These are phyloP conservation scores for Talaromyces sp. DNA, from an alignment of 2,329 filamentous ascomycete genomes.

Conservation along the genomic window DNA sequence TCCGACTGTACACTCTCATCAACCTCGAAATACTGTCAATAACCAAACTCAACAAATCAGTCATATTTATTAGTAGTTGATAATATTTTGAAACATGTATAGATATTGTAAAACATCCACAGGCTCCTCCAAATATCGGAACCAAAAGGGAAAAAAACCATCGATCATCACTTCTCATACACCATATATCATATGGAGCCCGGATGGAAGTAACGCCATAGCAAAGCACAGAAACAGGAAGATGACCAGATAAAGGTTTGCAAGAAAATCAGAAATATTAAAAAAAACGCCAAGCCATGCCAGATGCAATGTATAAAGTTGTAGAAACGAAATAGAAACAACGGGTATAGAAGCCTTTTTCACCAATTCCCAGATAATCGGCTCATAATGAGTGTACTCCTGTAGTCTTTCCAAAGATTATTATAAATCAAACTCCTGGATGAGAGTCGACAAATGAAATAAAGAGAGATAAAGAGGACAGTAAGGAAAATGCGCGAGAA, in stretches of 20 bases:
- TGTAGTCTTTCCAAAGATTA: conserved; percentile 2
- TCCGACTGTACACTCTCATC: neutral
- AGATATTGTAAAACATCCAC: neutral
- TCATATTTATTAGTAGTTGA: neutral
- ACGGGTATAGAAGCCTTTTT: conserved; percentile 11
- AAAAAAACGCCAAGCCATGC: conserved; percentile 14
- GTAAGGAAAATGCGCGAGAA: conserved; percentile 5
- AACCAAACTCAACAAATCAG: neutral
- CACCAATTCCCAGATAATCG: neutral
- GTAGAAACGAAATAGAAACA: neutral
- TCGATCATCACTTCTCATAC: neutral
- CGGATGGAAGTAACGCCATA: neutral
- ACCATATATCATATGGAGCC: neutral
- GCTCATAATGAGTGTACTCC: conserved; percentile 5
- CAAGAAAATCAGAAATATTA: neutral
- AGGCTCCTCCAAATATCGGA: neutral
- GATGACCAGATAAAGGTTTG: neutral
- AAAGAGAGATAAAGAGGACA: neutral
- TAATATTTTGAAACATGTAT: neutral
- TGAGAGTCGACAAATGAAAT: neutral
- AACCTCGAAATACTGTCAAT: too few species aligned
- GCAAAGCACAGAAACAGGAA: neutral
- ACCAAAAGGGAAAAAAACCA: neutral
- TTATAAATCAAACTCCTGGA: conserved; percentile 6
- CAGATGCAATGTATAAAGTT: conserved; percentile 13